A percentile compares a stretch with the other conserved stretches of the same genome.
phyloP scores from a whole-genome alignment of 2,329 filamentous ascomycete species.

The Paraconiothyrium brasiliense region DNA sequence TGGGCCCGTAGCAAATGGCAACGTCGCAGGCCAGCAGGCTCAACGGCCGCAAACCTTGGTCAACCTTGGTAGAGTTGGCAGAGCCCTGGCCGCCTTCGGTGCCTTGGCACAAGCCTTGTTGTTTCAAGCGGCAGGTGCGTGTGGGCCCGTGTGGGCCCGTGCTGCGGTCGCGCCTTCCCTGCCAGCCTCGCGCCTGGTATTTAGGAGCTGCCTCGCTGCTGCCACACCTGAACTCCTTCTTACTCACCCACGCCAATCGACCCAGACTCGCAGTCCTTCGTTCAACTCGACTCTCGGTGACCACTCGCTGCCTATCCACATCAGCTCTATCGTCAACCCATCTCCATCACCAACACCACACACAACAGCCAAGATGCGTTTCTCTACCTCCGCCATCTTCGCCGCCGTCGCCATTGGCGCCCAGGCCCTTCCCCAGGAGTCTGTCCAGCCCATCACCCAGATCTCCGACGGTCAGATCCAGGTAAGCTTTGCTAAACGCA shows the following conservation, averaged over 20 bases:
- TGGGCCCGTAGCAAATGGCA: neutral
- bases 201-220: slow-evolving; percentile 13
- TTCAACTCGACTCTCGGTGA: slow-evolving; percentile 10
- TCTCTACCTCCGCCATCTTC: slow-evolving; percentile 37
- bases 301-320: slow-evolving; percentile 12
- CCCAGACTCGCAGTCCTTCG: slow-evolving; percentile 10
- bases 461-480: slow-evolving; percentile 52
- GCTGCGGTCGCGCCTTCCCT: slow-evolving; percentile 8
- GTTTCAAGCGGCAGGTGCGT: slow-evolving; percentile 14
- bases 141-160: slow-evolving; percentile 5
- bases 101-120: slow-evolving; percentile 14
- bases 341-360: slow-evolving; percentile 18
- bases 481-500: slow-evolving; percentile 20
- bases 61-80: neutral
- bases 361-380: slow-evolving; percentile 42
- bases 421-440: slow-evolving; percentile 36
- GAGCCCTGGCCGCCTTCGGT: neutral
- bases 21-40: slow-evolving; percentile 1
- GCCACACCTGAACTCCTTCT: slow-evolving; percentile 4
- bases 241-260: neutral
- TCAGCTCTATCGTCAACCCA: slow-evolving; percentile 12
- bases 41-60: slow-evolving; percentile 3
- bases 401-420: slow-evolving; percentile 39
- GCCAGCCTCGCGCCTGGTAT: slow-evolving; percentile 11
- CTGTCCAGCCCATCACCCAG: slow-evolving; percentile 45